Evolutionary conservation across 108 stramenopile genomes (phyloP).

Genomic region (Cyclotella cryptica): DNA sequence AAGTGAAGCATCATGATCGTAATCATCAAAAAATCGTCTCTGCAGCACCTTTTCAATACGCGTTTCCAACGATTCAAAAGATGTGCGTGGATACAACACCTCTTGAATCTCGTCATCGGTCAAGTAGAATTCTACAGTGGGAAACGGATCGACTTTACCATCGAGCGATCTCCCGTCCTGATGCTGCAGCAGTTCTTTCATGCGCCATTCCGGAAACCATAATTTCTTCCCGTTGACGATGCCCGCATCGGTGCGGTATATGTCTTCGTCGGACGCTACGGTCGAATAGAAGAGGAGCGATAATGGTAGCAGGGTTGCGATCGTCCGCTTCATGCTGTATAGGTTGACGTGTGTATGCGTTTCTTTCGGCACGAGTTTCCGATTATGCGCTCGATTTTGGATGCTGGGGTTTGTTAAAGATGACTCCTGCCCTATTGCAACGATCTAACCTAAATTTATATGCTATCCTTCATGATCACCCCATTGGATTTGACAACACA

Average conservation of each 20-base stretch:
- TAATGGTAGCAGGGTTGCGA: too few species aligned
- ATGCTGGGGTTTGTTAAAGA: too few species aligned
- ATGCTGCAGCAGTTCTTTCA: not conserved
- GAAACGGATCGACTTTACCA: too few species aligned
- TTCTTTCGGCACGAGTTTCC: too few species aligned
- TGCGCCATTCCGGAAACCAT: conserved; percentile 16
- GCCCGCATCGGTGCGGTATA: not conserved
- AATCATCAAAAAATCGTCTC: not conserved
- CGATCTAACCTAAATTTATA: too few species aligned
- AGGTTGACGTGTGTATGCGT: too few species aligned
- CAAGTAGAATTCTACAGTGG: not conserved
- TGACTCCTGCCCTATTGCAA: too few species aligned
- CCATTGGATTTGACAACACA: too few species aligned
- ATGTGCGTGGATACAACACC: not conserved
- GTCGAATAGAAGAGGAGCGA: too few species aligned
- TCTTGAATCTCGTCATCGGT: conserved; percentile 14
- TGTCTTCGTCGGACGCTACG: not conserved
- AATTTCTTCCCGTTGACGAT: conserved; percentile 1
- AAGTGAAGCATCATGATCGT: not conserved
- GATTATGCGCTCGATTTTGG: too few species aligned
- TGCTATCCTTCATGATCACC: too few species aligned
- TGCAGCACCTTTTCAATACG: conserved; percentile 1
- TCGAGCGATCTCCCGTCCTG: not conserved
- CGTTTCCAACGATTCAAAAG: not conserved
- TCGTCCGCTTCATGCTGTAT: too few species aligned